These are phyloP conservation scores for Aegle marmelos DNA, from an alignment of 345 rosid genomes.

Conservation along the genomic window DNA sequence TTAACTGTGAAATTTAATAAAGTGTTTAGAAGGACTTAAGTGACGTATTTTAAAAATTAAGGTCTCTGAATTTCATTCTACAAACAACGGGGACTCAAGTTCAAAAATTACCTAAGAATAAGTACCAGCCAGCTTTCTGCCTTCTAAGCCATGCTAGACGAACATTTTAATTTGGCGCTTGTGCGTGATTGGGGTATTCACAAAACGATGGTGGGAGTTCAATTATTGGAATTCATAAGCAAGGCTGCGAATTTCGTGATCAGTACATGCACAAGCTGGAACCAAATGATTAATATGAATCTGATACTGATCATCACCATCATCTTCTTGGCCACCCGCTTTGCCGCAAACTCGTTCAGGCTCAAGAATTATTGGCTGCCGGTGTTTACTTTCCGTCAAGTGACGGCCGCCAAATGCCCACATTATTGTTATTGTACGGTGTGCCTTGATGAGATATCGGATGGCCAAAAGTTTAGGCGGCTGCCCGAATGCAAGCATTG, in stretches of 20 bases:
- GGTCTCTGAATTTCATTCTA: not conserved
- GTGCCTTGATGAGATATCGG: constrained; percentile 36
- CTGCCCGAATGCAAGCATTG: constrained; percentile 52
- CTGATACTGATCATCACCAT: not conserved
- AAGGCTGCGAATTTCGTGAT: not conserved
- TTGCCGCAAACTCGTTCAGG: not conserved
- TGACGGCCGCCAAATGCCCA: not conserved
- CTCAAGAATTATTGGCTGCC: not conserved
- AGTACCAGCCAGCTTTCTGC: not conserved
- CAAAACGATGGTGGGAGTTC: not conserved
- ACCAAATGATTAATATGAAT: not conserved
- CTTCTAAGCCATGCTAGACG: not conserved
- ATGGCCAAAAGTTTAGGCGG: constrained; percentile 36
- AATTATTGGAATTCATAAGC: not conserved
- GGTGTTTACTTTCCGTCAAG: not conserved
- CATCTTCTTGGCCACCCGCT: not conserved
- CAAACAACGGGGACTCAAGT: not conserved
- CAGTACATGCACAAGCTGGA: not conserved
- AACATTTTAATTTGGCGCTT: not conserved
- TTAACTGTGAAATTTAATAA: too few species aligned
- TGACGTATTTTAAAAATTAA: not conserved
- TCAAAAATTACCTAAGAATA: too few species aligned
- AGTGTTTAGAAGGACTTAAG: too few species aligned
- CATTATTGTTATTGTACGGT: constrained; percentile 29
- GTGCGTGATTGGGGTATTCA: not conserved